Base-by-base conservation (phyloP, 306 rosid genomes). In the Casuarina glauca region DNA sequence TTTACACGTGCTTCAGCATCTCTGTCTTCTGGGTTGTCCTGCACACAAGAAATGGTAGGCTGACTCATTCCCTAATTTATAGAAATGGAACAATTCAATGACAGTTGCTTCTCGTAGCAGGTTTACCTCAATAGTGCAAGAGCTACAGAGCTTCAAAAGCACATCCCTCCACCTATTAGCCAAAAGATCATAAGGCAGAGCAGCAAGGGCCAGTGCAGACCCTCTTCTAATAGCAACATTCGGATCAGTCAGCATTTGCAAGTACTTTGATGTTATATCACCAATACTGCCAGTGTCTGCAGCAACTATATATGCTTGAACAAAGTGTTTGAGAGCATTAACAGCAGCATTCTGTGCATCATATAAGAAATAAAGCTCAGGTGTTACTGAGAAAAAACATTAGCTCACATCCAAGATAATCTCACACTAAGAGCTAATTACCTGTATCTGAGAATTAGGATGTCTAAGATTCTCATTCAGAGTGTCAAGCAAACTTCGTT, bases 371-470 rank as follows among this genome's bases (percentile, higher is more conserved):
- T 36, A 13, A 78, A 72, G 58, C 69, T 69, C 19, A 78, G 66
- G 75, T 73, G 80, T 8, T 63, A 44, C 42, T 69, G 76, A 78
- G 52, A 76, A 87, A 42, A 71, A 70, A 60, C 20, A 73, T 48
- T 70, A 39, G 51, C 52, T 44, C 61, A 68, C 26, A 43, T 64
- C 43, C 20, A 68, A 70, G 39, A 76, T 39, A 61, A 69, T 74
- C 62, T 67, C 68, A 48, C 4, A 68, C 51, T 73, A 42, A 58
- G 76, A 61, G 84, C 50, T 39, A 78, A 73, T 78, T 75, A 95
- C 99, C 97, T 95, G 99, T 81, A 95, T 93, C 80, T 89, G 97
- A 81, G 97, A 87, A 84, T 95, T 93, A 76, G 99, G 99, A 86
- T 95, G 99, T 80, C 92, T 93, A 86, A 95, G 84, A 83, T 95